These are phyloP conservation scores for Penicillium steckii DNA, from an alignment of 495 filamentous ascomycete species.

Conservation along the genomic window DNA sequence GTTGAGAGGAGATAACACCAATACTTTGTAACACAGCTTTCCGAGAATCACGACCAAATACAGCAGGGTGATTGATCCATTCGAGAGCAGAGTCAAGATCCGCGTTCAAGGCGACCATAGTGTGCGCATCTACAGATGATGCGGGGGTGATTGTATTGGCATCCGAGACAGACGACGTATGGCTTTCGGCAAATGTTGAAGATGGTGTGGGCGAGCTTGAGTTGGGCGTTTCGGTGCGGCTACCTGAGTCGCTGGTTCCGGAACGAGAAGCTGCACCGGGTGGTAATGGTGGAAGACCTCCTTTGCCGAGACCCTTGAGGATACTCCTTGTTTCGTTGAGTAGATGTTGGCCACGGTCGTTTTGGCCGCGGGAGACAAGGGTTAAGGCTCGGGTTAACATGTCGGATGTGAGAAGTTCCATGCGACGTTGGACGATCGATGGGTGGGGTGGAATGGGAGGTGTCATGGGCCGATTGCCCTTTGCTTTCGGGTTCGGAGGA, in stretches of 20 bases:
- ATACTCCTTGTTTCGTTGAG: constrained; percentile 93
- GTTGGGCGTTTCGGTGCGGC: constrained; percentile 35
- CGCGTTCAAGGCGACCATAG: constrained; percentile 82
- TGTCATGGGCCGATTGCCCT: constrained; percentile 59
- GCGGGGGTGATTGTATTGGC: constrained; percentile 61
- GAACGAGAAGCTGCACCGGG: constrained; percentile 39
- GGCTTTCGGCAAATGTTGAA: constrained; percentile 42
- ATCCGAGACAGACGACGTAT: constrained; percentile 42
- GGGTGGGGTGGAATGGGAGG: constrained; percentile 95
- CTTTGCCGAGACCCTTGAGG: constrained; percentile 92
- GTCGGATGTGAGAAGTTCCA: constrained; percentile 97
- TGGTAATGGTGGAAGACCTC: constrained; percentile 89
- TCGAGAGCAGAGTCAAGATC: constrained; percentile 93
- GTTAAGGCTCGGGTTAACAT: constrained; percentile 95
- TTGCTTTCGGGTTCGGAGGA: constrained; percentile 64
- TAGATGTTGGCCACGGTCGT: constrained; percentile 89
- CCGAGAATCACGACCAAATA: constrained; percentile 90
- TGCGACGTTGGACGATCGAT: constrained; percentile 91
- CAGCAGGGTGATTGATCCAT: constrained; percentile 97
- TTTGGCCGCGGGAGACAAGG: constrained; percentile 85
- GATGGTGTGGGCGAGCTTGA: constrained; percentile 44
- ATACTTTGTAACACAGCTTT: constrained; percentile 97
- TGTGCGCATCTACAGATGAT: constrained; percentile 71
- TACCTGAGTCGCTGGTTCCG: constrained; percentile 38
- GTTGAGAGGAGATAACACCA: constrained; percentile 91